phyloP scores from a whole-genome alignment of 495 filamentous ascomycete species.

The Penicillium lagena region DNA sequence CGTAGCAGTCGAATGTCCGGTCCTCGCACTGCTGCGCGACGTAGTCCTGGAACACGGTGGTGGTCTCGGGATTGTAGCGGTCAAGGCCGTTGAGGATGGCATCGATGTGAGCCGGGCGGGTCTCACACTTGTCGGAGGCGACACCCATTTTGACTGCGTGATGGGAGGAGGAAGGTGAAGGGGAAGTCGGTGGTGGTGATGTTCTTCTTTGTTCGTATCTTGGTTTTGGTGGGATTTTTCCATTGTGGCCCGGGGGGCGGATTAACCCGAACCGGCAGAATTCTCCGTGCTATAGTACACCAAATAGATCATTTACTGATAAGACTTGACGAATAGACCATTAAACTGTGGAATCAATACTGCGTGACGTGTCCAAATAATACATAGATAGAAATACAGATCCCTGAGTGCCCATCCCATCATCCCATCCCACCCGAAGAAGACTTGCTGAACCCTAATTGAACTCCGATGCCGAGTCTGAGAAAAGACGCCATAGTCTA shows the following conservation, averaged over 20 bases:
- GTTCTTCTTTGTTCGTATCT: slow-evolving; percentile 8
- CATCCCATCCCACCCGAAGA: slow-evolving; percentile 6
- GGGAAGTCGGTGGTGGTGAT: no score
- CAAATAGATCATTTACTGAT: no score
- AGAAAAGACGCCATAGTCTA: slow-evolving; percentile 33
- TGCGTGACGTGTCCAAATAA: slow-evolving; percentile 5
- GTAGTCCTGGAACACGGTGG: slow-evolving; percentile 89
- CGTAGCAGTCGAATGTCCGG: slow-evolving; percentile 88
- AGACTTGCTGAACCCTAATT: slow-evolving; percentile 3
- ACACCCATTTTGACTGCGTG: slow-evolving; percentile 34
- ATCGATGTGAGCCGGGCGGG: slow-evolving; percentile 82
- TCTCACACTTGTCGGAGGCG: slow-evolving; percentile 51
- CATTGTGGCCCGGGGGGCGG: slow-evolving; percentile 29
- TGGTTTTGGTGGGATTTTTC: slow-evolving; percentile 37
- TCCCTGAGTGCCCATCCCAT: slow-evolving; percentile 17
- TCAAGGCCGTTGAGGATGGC: slow-evolving; percentile 89
- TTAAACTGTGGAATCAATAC: no score
- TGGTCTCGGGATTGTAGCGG: slow-evolving; percentile 97
- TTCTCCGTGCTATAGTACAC: slow-evolving; percentile 12
- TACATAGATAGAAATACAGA: slow-evolving; percentile 22
- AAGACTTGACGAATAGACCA: no score
- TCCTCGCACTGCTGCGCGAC: slow-evolving; percentile 92
- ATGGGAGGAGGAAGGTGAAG: slow-evolving; percentile 20
- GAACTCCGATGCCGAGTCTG: slow-evolving; percentile 30
- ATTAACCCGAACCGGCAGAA: slow-evolving; percentile 13